Base-by-base conservation (phyloP, 2,329 filamentous ascomycete species). In the Coniochaeta sp. region DNA sequence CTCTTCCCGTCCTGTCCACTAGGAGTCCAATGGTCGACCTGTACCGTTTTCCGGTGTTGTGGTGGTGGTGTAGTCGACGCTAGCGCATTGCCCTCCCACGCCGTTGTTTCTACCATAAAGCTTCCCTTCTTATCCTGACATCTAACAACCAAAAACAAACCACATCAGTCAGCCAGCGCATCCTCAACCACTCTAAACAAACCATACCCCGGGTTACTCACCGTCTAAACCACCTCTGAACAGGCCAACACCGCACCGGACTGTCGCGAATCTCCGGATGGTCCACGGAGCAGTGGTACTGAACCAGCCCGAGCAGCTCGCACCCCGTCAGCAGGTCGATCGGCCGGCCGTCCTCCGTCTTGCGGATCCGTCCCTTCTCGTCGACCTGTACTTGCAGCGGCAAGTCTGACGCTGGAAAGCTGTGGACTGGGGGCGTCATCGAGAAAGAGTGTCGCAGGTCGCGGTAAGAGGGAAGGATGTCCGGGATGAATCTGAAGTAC, bases 91-190 rank as follows among this genome's bases (percentile, higher is more conserved):
- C 59, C 72, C 66, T 85, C 81, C 82, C 81, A 85, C 38, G 75
- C 72, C 12, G 82, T 85, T 24, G 82, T 86, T 67, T 86, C 82
- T 40, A 83, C 77, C 63, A 72, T 76, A 59, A 85, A 86, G 7
- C 53, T 68, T 4, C 78, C 78, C 13, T 78, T 78, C 58, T 68
- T 74, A 64, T 84, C 81, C 53, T 71, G 69, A 64, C 82, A 85
- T 58, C 82, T 85, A 54, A 50, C 58, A 53, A 52, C 16, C 50
- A 24, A 7, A 6, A 40, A 31, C 33, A 51, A 33, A 24, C n/a
- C n/a, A 46, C 51, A 47, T 33, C 30, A 27, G 31, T 47, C 33
- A 52, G 30, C 38, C n/a, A n/a, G n/a, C n/a, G n/a, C n/a, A n/a
- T n/a, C n/a, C 35, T 13, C 42, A 14, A 35, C 24, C 35, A 13